phyloP scores from a whole-genome alignment of 1,284 basidiomycete genomes.

The Sparassis latifolia region DNA sequence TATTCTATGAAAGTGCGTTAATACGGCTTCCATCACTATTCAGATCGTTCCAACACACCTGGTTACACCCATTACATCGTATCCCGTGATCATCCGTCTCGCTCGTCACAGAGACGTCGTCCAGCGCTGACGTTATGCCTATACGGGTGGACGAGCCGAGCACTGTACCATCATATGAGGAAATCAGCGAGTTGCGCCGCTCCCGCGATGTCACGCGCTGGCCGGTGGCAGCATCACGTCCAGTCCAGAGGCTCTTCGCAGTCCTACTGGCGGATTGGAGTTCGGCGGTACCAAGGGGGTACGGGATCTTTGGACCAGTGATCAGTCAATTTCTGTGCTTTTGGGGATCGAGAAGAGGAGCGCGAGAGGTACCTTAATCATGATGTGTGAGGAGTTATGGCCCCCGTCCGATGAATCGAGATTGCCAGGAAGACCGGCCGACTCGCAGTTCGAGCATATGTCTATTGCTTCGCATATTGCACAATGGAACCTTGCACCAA shows the following conservation, averaged over 20 bases:
- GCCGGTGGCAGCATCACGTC: constrained; percentile 63
- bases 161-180: constrained; percentile 51
- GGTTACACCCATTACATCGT: constrained; percentile 36
- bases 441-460: constrained; percentile 87
- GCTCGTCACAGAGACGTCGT: constrained; percentile 17
- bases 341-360: too few species aligned
- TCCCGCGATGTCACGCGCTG: constrained; percentile 19
- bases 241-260: constrained; percentile 72
- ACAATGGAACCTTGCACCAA: constrained; percentile 87
- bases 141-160: constrained; percentile 40
- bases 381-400: constrained; percentile 78
- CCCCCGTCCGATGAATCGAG: constrained; percentile 69
- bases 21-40: neutral
- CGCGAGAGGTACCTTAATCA: constrained; percentile 69
- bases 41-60: constrained; percentile 29
- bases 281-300: constrained; percentile 68
- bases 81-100: constrained; percentile 44
- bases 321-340: too few species aligned
- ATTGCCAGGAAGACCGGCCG: constrained; percentile 75
- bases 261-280: constrained; percentile 55
- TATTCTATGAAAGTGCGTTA: constrained; percentile 35
- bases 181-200: constrained; percentile 52
- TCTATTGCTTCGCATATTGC: constrained; percentile 79
- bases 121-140: constrained; percentile 20
- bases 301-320: constrained; percentile 51